Percentiles rank a stretch among this genome's conserved stretches.
phyloP scores from a whole-genome alignment of 2,329 filamentous ascomycete species.

The Cryphonectria carpinicola region DNA sequence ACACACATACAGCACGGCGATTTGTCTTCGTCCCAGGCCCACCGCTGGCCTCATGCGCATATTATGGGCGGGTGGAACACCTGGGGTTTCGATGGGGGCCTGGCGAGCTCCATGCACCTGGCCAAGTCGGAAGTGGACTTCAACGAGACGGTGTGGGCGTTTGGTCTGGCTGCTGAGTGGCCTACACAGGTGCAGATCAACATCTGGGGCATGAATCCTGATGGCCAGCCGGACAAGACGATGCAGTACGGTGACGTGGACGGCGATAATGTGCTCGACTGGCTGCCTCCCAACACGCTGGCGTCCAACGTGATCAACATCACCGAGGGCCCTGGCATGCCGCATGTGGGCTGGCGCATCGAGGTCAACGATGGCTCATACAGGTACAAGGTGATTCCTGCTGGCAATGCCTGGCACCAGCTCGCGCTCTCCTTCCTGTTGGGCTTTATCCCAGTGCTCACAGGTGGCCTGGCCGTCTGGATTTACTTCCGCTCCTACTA shows the following conservation, averaged over 20 bases:
- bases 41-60: constrained; percentile 65
- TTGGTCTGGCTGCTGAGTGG: constrained; percentile 66
- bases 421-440: constrained; percentile 57
- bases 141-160: constrained; percentile 57
- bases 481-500: constrained; percentile 60
- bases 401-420: constrained; percentile 56
- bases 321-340: constrained; percentile 54
- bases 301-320: constrained; percentile 59
- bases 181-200: constrained; percentile 65
- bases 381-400: constrained; percentile 55
- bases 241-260: constrained; percentile 65
- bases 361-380: constrained; percentile 58
- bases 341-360: constrained; percentile 58
- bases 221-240: constrained; percentile 64
- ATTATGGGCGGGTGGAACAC: constrained; percentile 66
- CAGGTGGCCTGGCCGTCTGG: constrained; percentile 54
- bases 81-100: constrained; percentile 65
- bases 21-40: constrained; percentile 33
- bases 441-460: constrained; percentile 54
- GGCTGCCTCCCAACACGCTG: constrained; percentile 61
- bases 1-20: constrained; percentile 65
- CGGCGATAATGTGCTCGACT: constrained; percentile 62
- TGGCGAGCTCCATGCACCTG: constrained; percentile 56
- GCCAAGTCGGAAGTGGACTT: constrained; percentile 23
- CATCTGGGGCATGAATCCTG: constrained; percentile 68